Conservation (phyloP, 306 rosid genomes). For the Rosa rugosa region DNA sequence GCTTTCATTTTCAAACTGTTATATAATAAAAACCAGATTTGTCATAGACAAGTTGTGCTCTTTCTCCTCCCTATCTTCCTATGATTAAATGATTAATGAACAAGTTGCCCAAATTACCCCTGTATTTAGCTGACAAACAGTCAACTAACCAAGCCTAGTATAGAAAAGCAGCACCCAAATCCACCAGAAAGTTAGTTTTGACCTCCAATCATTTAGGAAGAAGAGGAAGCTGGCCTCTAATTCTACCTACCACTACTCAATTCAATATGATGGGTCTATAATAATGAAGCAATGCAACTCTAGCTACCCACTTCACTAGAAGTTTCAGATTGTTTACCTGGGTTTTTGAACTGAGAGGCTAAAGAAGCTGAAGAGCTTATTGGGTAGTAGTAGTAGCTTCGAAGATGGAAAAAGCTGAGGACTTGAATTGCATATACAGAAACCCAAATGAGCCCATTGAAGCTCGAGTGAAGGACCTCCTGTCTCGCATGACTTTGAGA, state of each 20-base stretch:
- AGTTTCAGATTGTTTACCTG: neutral
- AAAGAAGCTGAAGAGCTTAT: neutral
- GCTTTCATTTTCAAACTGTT: neutral
- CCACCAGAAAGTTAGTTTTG: slow-evolving; percentile 4
- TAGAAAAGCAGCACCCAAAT: neutral
- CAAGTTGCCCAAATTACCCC: neutral
- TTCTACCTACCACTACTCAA: neutral
- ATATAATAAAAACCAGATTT: neutral
- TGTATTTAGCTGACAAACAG: neutral
- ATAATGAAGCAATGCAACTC: neutral
- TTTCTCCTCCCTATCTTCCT: neutral
- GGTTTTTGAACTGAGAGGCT: neutral
- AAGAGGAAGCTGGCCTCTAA: neutral
- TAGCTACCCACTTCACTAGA: neutral
- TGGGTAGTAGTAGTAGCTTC: neutral
- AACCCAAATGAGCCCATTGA: slow-evolving; percentile 57
- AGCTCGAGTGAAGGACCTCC: slow-evolving; percentile 74
- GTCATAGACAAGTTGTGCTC: neutral
- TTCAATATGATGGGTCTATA: neutral
- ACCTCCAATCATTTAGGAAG: neutral
- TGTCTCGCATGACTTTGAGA: slow-evolving; percentile 71
- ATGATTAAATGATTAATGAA: neutral
- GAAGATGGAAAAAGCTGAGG: slow-evolving; percentile 20
- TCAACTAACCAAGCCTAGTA: neutral
- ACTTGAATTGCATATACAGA: slow-evolving; percentile 44